phyloP scores from a whole-genome alignment of 129 eudicot genomes.

The Cynara cardunculus region DNA sequence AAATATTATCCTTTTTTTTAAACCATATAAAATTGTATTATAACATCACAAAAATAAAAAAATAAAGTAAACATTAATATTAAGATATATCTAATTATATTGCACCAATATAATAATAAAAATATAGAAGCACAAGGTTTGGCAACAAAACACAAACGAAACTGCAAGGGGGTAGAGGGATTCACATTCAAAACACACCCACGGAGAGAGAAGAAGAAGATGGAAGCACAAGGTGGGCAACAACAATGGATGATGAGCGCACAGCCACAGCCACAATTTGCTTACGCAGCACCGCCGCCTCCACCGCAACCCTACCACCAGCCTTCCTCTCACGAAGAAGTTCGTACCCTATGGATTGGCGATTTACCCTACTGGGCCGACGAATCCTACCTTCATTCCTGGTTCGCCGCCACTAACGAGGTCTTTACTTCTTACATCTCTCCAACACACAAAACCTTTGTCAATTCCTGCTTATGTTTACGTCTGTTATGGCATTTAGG shows the following conservation, averaged over 20 bases:
- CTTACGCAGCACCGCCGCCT: constrained; percentile 35
- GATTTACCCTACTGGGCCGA: constrained; percentile 96
- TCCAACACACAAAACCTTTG: neutral
- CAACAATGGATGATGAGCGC: constrained; percentile 48
- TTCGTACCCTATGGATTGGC: constrained; percentile 98
- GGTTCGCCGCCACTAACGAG: constrained; percentile 83
- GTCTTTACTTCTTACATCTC: constrained; percentile 14
- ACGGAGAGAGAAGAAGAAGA: neutral
- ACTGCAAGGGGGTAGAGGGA: neutral
- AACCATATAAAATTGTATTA: no score
- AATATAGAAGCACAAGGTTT: no score
- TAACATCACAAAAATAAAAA: no score
- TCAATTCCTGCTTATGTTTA: neutral
- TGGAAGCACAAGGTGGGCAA: constrained; percentile 32
- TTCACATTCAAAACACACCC: neutral
- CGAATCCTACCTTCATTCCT: constrained; percentile 69
- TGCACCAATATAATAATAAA: no score
- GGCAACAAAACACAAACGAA: neutral
- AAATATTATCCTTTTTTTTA: no score
- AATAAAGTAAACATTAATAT: no score
- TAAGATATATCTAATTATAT: no score
- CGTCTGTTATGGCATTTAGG: constrained; percentile 15
- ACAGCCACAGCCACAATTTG: constrained; percentile 30
- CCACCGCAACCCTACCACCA: constrained; percentile 74
- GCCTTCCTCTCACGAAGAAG: constrained; percentile 88